Conservation (phyloP, 1,284 basidiomycete species). For the Takashimella tepidaria region DNA sequence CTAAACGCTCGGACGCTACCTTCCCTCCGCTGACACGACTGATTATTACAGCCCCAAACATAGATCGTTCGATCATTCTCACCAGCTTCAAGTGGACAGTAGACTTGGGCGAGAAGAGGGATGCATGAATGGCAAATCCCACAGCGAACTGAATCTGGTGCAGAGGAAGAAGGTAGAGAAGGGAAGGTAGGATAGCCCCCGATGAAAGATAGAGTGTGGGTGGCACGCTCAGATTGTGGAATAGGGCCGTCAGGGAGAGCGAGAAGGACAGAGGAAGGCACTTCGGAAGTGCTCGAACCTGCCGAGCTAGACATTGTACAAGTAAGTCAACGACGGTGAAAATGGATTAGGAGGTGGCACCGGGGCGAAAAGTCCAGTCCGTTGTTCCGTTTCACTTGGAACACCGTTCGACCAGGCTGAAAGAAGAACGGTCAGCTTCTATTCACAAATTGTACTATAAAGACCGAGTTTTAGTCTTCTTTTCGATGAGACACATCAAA, state of each 20-base stretch:
- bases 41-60: slow-evolving; percentile 43
- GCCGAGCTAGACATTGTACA: slow-evolving; percentile 18
- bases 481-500: no score
- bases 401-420: no score
- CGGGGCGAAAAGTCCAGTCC: no score
- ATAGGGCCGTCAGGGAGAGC: slow-evolving; percentile 46
- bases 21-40: slow-evolving; percentile 38
- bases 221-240: slow-evolving; percentile 23
- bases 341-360: no score
- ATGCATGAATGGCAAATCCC: slow-evolving; percentile 36
- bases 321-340: no score
- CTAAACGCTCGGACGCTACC: slow-evolving; percentile 46
- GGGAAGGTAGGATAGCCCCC: slow-evolving; percentile 48
- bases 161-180: slow-evolving; percentile 18
- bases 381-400: slow-evolving; percentile 9
- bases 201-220: slow-evolving; percentile 37
- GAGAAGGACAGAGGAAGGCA: slow-evolving; percentile 20
- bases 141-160: slow-evolving; percentile 32
- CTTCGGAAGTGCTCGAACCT: not conserved
- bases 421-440: no score
- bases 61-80: slow-evolving; percentile 48
- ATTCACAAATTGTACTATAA: no score
- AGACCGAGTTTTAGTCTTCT: no score
- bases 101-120: slow-evolving; percentile 46
- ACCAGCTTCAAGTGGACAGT: slow-evolving; percentile 46